Evolutionary conservation across 495 filamentous ascomycete genomes (phyloP).

Genomic region (Parachaetomium inaequale): DNA sequence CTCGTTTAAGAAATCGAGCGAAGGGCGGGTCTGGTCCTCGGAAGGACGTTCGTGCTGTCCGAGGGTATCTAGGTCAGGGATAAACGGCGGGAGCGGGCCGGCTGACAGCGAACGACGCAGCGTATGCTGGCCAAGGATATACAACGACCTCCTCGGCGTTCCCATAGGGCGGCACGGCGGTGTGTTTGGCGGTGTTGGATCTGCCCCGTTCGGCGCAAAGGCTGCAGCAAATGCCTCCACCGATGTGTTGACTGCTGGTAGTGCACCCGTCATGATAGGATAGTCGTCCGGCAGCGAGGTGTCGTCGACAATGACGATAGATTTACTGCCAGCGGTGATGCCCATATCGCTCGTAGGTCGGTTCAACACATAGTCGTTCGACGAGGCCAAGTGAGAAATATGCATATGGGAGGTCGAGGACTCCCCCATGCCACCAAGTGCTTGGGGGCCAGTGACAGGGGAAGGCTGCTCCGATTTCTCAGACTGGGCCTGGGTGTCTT

Average conservation of each 20-base stretch:
- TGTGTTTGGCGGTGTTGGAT: slow-evolving; percentile 53
- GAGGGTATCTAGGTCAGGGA: slow-evolving; percentile 38
- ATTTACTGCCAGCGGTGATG: slow-evolving; percentile 74
- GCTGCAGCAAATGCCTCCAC: slow-evolving; percentile 49
- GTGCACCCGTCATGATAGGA: slow-evolving; percentile 46
- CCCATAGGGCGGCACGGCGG: slow-evolving; percentile 43
- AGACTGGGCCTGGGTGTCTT: slow-evolving; percentile 49
- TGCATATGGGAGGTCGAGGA: slow-evolving; percentile 41
- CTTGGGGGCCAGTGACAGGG: slow-evolving; percentile 13
- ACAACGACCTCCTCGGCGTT: slow-evolving; percentile 50
- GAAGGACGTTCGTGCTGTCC: slow-evolving; percentile 26
- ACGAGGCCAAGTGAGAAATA: slow-evolving; percentile 22
- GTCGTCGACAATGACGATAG: slow-evolving; percentile 84
- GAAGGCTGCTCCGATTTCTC: slow-evolving; percentile 27
- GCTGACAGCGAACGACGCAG: slow-evolving; percentile 30
- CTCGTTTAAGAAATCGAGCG: slow-evolving; percentile 32
- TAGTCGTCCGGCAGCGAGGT: slow-evolving; percentile 43
- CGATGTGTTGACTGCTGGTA: slow-evolving; percentile 43
- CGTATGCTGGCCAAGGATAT: slow-evolving; percentile 45
- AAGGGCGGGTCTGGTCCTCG: slow-evolving; percentile 32
- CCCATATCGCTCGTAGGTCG: slow-evolving; percentile 46
- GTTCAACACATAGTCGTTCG: slow-evolving; percentile 17
- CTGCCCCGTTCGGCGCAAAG: slow-evolving; percentile 42
- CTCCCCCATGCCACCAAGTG: slow-evolving; percentile 29
- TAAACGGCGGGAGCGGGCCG: slow-evolving; percentile 38